Conservation (phyloP, 345 rosid genomes). For the Excoecaria cochinchinensis region DNA sequence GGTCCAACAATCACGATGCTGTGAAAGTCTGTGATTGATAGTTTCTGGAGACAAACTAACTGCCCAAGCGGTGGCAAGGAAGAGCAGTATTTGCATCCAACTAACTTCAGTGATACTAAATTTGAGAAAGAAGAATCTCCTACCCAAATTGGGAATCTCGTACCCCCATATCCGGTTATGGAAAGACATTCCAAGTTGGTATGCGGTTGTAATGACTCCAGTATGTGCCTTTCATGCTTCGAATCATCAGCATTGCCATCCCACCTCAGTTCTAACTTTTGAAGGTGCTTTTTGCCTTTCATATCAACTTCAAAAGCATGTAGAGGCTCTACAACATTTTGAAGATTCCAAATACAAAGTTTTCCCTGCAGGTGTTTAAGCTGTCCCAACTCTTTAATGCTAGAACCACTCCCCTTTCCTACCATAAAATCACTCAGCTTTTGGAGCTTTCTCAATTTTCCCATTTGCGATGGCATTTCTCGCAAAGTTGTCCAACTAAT, state of each 20-base stretch:
- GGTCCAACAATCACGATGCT: conserved; percentile 9
- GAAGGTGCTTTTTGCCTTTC: conserved; percentile 5
- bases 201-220: not conserved
- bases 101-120: not conserved
- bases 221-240: not conserved
- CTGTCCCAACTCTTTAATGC: conserved; percentile 1
- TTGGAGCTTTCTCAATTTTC: not conserved
- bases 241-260: not conserved
- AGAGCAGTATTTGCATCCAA: conserved; percentile 1
- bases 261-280: not conserved
- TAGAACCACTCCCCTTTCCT: not conserved
- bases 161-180: conserved; percentile 1
- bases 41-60: not conserved
- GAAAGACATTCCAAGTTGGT: not conserved
- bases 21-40: conserved; percentile 2
- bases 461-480: conserved; percentile 11
- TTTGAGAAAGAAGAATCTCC: conserved; percentile 10
- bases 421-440: conserved; percentile 6
- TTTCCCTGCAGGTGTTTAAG: not conserved
- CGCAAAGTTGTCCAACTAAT: not conserved
- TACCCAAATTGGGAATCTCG: conserved; percentile 16
- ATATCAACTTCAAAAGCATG: not conserved
- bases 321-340: not conserved
- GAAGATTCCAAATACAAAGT: conserved; percentile 9
- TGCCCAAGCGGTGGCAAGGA: conserved; percentile 18